Base-by-base conservation (phyloP, 1,139 yeast genomes). In the Geotrichum cucujoidarum region DNA sequence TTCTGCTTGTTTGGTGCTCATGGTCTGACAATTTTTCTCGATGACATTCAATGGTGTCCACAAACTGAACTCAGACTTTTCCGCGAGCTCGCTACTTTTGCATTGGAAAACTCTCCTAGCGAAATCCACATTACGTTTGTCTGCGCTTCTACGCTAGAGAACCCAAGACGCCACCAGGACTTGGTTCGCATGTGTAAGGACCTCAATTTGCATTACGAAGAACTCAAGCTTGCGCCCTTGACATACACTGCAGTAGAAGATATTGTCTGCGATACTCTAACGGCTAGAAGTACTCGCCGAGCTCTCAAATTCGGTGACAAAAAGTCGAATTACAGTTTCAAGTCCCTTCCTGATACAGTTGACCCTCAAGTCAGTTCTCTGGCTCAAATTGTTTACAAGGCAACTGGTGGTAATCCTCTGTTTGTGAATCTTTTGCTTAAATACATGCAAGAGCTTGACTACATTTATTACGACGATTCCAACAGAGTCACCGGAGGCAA, bases 41-140 rank as follows among this genome's bases (percentile, higher is more conserved):
- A 77, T 55, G 79, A 77, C 59, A 59, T 74, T 29, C 78, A 77
- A 47, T 73, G 74, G 72, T 69, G 76, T 39, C 63, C 69, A 10
- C 54, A 61, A 38, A 51, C 62, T 35, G 59, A 65, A 53, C 48
- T 69, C 24, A 54, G 58, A 4, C 48, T 60, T 18, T 59, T 60
- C 51, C 54, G 60, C 3, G 64, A 60, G 46, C 51, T 60, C 32
- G 57, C 61, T 2, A 52, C 58, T 3, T 60, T 60, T 50, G 60
- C 63, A 2, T 53, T 50, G 21, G 63, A 60, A 35, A 60, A 57
- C 36, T 54, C 51, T 39, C 55, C 55, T 13, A 53, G 53, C 34
- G 57, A 53, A n/a, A 53, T 59, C 14, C 59, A 59, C 32, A 60
- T 60, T 27, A 60, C 59, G 2, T 56, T 60, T 43, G 60, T 59